Evolutionary conservation across 345 rosid genomes (phyloP), one percentile per base, ranked within the genome.

Genomic region (Bruguiera sexangula): DNA sequence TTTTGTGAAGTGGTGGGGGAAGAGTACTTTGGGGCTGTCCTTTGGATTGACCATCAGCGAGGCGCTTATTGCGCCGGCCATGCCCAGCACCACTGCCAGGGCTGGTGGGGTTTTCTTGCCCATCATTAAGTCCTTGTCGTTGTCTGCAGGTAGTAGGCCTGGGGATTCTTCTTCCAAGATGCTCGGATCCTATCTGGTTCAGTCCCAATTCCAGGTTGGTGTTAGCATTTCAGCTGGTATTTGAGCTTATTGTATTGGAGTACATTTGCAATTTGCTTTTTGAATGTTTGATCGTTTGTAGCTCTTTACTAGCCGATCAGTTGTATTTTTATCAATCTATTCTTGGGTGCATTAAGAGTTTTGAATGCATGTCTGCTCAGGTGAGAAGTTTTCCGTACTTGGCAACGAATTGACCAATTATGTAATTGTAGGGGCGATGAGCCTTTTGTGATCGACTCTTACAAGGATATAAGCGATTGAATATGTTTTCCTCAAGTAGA

Each of bases 61-160:
- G 72, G 94, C 92, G 7, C 77, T 95, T 73, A 95, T 95, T 62
- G 96, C 96, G 0, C 99, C 97, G 11, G 97, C 96, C 0, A 95
- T 95, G 97, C 99, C 98, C 0, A 92, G 97, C 65, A 90, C 99
- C 8, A 95, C 96, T 10, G 98, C 99, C 9, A 85, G 98, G 73
- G 99, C 96, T 1, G 98, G 97, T 16, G 97, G 99, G 1, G 85
- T 95, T 69, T 95, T 95, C 82, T 79, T 95, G 86, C 98, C 97
- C 0, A 92, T 95, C 48, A 95, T 92, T 26, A 87, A 92, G 75
- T 90, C 96, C 0, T 64, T 95, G 66, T 88, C 97, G 0, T 68
- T 92, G 62, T 89, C 97, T 0, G 92, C 96, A 0, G 99, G 96
- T 39, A 95, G 99, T 63, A 75, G 62, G 66, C 97, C 99, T 0